Conservation (phyloP, 2,329 filamentous ascomycete genomes). For the Aureobasidium musti region DNA sequence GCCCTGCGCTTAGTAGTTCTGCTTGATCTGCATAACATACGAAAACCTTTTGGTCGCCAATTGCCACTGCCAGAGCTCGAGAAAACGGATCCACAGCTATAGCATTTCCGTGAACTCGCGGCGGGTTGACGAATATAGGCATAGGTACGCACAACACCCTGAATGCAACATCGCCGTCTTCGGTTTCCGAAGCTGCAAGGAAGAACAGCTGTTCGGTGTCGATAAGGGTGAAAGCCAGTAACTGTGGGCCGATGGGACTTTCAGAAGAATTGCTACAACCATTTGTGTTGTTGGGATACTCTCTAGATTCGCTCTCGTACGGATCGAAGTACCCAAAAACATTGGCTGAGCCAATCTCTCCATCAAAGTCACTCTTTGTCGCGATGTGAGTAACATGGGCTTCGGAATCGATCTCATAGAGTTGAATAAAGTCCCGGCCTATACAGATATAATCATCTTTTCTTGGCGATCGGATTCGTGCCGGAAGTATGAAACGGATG, state of each 20-base stretch:
- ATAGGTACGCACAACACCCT: constrained; percentile 52
- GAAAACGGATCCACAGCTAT: constrained; percentile 76
- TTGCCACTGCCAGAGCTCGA: constrained; percentile 66
- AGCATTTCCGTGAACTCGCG: constrained; percentile 62
- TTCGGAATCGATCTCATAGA: constrained; percentile 65
- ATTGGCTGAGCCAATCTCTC: constrained; percentile 74
- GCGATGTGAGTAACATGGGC: constrained; percentile 73
- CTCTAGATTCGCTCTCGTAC: constrained; percentile 43
- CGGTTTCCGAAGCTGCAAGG: constrained; percentile 61
- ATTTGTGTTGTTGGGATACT: constrained; percentile 36
- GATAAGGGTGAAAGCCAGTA: constrained; percentile 75
- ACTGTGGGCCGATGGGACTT: constrained; percentile 64
- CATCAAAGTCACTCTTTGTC: constrained; percentile 76
- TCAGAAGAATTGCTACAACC: constrained; percentile 21
- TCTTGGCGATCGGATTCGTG: constrained; percentile 67
- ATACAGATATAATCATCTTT: constrained; percentile 85
- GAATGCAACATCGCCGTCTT: constrained; percentile 59
- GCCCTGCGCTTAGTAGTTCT: neutral
- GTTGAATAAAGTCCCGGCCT: constrained; percentile 76
- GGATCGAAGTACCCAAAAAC: constrained; percentile 62
- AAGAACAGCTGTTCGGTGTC: constrained; percentile 70
- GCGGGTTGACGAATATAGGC: constrained; percentile 56
- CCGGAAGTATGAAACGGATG: constrained; percentile 75
- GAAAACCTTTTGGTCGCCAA: constrained; percentile 68
- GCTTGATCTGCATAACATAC: constrained; percentile 57